phyloP scores from a whole-genome alignment of 2,329 filamentous ascomycete genomes.

The Colletotrichum trifolii region DNA sequence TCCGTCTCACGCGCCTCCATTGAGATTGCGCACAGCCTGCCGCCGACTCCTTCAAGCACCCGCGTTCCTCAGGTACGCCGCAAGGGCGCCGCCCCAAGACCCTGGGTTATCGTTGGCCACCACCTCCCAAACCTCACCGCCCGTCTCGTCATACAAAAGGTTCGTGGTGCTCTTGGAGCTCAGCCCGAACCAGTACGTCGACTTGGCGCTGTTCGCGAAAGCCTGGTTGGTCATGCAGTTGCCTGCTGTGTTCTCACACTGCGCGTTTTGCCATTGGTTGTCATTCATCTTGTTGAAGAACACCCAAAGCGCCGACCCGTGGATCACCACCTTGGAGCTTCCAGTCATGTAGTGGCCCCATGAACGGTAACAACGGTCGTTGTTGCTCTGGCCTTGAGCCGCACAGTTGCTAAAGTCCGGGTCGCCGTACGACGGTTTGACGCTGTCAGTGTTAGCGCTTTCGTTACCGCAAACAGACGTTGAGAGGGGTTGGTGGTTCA shows the following conservation, averaged over 20 bases:
- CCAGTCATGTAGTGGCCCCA: slow-evolving; percentile 40
- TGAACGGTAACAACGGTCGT: slow-evolving; percentile 44
- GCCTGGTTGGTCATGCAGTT: slow-evolving; percentile 41
- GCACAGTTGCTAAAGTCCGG: slow-evolving; percentile 40
- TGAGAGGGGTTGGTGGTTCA: slow-evolving; percentile 15
- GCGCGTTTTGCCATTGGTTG: slow-evolving; percentile 38
- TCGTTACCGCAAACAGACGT: slow-evolving; percentile 21
- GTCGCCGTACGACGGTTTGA: slow-evolving; percentile 39
- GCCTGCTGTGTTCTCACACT: slow-evolving; percentile 39
- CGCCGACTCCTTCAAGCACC: slow-evolving; percentile 17
- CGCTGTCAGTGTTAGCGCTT: background rate
- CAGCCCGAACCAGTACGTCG: slow-evolving; percentile 43
- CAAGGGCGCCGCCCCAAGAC: slow-evolving; percentile 44
- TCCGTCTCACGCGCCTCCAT: background rate
- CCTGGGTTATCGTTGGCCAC: slow-evolving; percentile 41
- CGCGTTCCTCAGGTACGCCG: slow-evolving; percentile 43
- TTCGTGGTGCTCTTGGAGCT: slow-evolving; percentile 44
- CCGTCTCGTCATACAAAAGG: slow-evolving; percentile 43
- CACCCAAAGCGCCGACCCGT: slow-evolving; percentile 48
- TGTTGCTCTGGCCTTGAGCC: slow-evolving; percentile 30
- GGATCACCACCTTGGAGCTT: slow-evolving; percentile 43
- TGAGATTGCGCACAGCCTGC: slow-evolving; percentile 6
- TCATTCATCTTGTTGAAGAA: slow-evolving; percentile 48
- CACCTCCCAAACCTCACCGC: slow-evolving; percentile 32
- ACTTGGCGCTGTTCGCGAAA: slow-evolving; percentile 40